Evolutionary conservation across 805 yeast genomes (phyloP).

Genomic region (Candida ulmi): DNA sequence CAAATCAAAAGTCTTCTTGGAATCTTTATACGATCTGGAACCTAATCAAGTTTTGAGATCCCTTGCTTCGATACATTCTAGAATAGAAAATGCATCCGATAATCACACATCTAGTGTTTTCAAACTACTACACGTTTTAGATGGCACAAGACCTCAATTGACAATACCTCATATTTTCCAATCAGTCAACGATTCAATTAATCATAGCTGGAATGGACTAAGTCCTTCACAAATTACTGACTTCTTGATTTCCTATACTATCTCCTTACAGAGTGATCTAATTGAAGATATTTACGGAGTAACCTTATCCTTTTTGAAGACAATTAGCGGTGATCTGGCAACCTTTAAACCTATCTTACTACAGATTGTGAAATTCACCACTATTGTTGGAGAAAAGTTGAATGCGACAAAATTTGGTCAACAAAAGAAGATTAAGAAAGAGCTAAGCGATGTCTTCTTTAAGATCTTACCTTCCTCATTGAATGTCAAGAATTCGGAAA

Average conservation of each 20-base stretch:
- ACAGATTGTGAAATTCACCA: constrained; percentile 45
- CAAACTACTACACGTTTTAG: constrained; percentile 70
- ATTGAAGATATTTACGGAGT: constrained; percentile 74
- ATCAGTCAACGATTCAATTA: constrained; percentile 40
- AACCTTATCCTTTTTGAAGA: constrained; percentile 54
- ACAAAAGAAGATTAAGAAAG: constrained; percentile 53
- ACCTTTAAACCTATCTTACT: constrained; percentile 47
- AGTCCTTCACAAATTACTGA: constrained; percentile 15
- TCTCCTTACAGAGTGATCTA: constrained; percentile 66
- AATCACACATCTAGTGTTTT: constrained; percentile 32
- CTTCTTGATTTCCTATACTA: constrained; percentile 50
- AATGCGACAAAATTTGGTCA: constrained; percentile 57
- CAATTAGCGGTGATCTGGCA: constrained; percentile 41
- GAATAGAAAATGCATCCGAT: not conserved
- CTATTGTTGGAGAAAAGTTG: constrained; percentile 49
- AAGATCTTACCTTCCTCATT: constrained; percentile 29
- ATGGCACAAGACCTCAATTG: constrained; percentile 73
- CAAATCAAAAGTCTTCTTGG: constrained; percentile 60
- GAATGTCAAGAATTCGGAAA: constrained; percentile 16
- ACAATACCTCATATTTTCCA: constrained; percentile 66
- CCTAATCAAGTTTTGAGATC: constrained; percentile 70
- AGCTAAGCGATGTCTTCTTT: constrained; percentile 39
- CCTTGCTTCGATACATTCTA: constrained; percentile 36
- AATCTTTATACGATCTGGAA: constrained; percentile 58
- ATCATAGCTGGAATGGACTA: constrained; percentile 11